Evolutionary conservation across 164 flowering plant genomes (phyloP).

Genomic region (Chloranthus sessilifolius): DNA sequence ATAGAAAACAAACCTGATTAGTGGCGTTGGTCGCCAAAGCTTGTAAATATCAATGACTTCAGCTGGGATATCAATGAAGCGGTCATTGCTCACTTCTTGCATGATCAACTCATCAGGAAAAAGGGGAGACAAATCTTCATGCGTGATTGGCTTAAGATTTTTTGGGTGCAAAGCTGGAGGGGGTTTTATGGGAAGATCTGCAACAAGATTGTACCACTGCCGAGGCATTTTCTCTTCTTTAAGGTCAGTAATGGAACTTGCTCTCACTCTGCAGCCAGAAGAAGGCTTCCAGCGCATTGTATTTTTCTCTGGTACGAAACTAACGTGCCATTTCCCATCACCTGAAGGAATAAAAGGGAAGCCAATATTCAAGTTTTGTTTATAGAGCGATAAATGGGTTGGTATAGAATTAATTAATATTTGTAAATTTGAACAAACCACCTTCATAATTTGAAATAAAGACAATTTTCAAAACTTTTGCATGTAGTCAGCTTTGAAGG

Average conservation of each 20-base stretch:
- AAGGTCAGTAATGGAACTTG: slow-evolving; percentile 14
- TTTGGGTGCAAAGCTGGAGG: slow-evolving; percentile 80
- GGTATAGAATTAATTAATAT: too few species aligned
- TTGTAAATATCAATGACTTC: slow-evolving; percentile 75
- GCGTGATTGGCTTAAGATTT: slow-evolving; percentile 58
- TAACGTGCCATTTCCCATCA: slow-evolving; percentile 1
- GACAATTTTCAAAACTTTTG: too few species aligned
- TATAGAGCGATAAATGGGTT: too few species aligned
- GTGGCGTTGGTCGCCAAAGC: slow-evolving; percentile 97
- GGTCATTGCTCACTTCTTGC: slow-evolving; percentile 66
- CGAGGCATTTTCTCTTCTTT: slow-evolving; percentile 45
- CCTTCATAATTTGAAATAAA: too few species aligned
- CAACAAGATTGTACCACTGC: slow-evolving; percentile 81
- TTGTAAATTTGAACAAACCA: too few species aligned
- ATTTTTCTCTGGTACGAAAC: background rate
- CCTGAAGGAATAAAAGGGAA: background rate
- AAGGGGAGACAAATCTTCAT: slow-evolving; percentile 73
- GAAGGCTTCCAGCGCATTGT: slow-evolving; percentile 15
- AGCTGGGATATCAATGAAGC: slow-evolving; percentile 78
- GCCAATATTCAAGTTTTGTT: too few species aligned
- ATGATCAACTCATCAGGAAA: slow-evolving; percentile 78
- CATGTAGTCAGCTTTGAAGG: too few species aligned
- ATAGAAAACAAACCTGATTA: slow-evolving; percentile 53
- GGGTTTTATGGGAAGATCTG: slow-evolving; percentile 83
- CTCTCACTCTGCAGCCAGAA: slow-evolving; percentile 20